Evolutionary conservation across 768 basidiomycete species (phyloP).

Genomic region (Calocera viscosa): DNA sequence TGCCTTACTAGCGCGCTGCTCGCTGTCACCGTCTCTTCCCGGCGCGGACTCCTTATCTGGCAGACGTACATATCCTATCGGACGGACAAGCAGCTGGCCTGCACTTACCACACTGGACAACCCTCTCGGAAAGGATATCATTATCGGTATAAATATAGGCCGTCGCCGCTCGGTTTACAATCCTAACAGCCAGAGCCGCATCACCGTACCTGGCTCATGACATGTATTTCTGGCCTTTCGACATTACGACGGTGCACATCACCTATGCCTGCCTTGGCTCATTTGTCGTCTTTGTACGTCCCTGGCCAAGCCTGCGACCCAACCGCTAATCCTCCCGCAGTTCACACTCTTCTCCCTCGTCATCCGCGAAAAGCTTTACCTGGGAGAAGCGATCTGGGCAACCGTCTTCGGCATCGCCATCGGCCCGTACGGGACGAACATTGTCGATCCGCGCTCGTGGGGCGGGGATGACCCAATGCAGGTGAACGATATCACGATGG

Average conservation of each 20-base stretch:
- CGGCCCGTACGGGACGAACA: conserved; percentile 68
- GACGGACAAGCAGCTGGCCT: too few relatives aligned
- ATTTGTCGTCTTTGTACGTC: conserved; percentile 2
- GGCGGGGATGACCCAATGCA: conserved; percentile 35
- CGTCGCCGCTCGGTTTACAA: not conserved
- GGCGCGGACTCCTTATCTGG: too few relatives aligned
- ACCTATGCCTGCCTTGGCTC: conserved; percentile 7
- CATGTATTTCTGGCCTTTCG: conserved; percentile 1
- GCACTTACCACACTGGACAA: too few relatives aligned
- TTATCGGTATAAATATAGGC: too few relatives aligned
- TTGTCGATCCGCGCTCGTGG: conserved; percentile 78
- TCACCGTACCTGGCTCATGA: not conserved
- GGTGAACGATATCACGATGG: conserved; percentile 72
- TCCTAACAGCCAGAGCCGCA: not conserved
- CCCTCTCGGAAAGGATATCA: too few relatives aligned
- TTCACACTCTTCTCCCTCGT: conserved; percentile 94
- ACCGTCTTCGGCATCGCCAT: conserved; percentile 88
- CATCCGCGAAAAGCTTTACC: conserved; percentile 80
- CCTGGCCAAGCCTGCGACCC: not conserved
- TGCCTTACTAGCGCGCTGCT: too few relatives aligned
- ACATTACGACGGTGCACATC: not conserved
- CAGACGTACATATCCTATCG: too few relatives aligned
- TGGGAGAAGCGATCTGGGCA: conserved; percentile 94
- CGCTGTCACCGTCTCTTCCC: too few relatives aligned
- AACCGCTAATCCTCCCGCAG: conserved; percentile 28